Evolutionary conservation across 1,284 basidiomycete genomes (phyloP).

Genomic region (Hymenochaete sp.): DNA sequence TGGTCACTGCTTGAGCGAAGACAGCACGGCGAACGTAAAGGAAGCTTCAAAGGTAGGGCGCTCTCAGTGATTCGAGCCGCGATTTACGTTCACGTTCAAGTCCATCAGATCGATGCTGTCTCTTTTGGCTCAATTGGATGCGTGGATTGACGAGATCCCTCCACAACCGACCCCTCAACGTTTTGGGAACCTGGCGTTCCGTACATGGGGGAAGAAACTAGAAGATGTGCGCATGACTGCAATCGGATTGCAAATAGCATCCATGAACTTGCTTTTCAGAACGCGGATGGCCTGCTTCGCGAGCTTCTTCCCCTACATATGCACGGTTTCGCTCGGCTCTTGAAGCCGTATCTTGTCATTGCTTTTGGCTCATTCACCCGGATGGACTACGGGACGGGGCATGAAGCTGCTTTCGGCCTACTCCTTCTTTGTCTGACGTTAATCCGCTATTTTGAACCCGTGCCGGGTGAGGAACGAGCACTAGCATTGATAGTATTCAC

Average conservation of each 20-base stretch:
- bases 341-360: slow-evolving; percentile 71
- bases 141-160: slow-evolving; percentile 80
- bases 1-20: slow-evolving; percentile 28
- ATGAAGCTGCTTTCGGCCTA: slow-evolving; percentile 85
- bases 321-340: slow-evolving; percentile 41
- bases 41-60: slow-evolving; percentile 15
- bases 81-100: slow-evolving; percentile 28
- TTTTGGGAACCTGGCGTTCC: slow-evolving; percentile 91
- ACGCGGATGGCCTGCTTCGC: slow-evolving; percentile 48
- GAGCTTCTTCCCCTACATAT: slow-evolving; percentile 42
- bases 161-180: slow-evolving; percentile 76
- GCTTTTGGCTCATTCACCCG: slow-evolving; percentile 88
- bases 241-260: not conserved
- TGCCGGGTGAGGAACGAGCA: slow-evolving; percentile 47
- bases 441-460: slow-evolving; percentile 50
- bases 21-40: not conserved
- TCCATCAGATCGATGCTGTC: slow-evolving; percentile 38
- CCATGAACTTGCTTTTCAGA: slow-evolving; percentile 34
- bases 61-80: not conserved
- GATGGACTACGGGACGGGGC: slow-evolving; percentile 96
- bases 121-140: slow-evolving; percentile 63
- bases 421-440: slow-evolving; percentile 65
- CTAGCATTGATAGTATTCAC: slow-evolving; percentile 60
- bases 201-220: slow-evolving; percentile 77
- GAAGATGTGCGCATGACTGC: slow-evolving; percentile 50